These are phyloP conservation scores for Aurinia saxatilis DNA, from an alignment of 345 rosid genomes.

Conservation along the genomic window DNA sequence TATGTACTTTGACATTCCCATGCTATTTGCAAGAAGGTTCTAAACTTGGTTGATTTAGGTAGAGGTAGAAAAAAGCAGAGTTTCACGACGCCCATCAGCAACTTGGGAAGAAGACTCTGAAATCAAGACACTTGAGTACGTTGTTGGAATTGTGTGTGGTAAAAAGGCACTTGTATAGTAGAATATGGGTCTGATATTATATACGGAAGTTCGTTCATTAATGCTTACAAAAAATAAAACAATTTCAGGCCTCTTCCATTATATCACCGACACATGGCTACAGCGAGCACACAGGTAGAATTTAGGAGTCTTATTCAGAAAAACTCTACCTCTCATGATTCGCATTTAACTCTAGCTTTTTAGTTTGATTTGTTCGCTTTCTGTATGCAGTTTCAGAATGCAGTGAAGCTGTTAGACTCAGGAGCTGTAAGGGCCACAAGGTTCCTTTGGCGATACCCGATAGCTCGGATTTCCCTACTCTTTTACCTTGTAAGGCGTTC, in stretches of 20 bases:
- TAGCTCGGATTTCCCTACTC: conserved; percentile 68
- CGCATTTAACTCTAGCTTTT: neutral
- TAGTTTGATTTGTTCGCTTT: conserved; percentile 10
- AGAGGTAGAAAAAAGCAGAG: conserved; percentile 85
- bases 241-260: conserved; percentile 83
- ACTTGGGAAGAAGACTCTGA: conserved; percentile 97
- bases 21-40: neutral
- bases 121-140: conserved; percentile 92
- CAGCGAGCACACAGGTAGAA: conserved; percentile 71
- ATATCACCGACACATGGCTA: conserved; percentile 80
- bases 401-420: conserved; percentile 80
- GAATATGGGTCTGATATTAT: conserved; percentile 64
- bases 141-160: neutral
- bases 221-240: neutral
- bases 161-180: neutral
- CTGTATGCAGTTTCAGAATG: conserved; percentile 73
- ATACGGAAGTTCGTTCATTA: conserved; percentile 45
- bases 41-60: conserved; percentile 36
- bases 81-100: conserved; percentile 58
- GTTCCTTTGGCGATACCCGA: conserved; percentile 96
- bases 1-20: neutral
- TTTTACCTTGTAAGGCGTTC: conserved; percentile 67
- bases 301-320: neutral
- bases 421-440: conserved; percentile 96
- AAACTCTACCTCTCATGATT: neutral